Evolutionary conservation across 495 filamentous ascomycete genomes (phyloP).

Genomic region (Neurospora discreta): DNA sequence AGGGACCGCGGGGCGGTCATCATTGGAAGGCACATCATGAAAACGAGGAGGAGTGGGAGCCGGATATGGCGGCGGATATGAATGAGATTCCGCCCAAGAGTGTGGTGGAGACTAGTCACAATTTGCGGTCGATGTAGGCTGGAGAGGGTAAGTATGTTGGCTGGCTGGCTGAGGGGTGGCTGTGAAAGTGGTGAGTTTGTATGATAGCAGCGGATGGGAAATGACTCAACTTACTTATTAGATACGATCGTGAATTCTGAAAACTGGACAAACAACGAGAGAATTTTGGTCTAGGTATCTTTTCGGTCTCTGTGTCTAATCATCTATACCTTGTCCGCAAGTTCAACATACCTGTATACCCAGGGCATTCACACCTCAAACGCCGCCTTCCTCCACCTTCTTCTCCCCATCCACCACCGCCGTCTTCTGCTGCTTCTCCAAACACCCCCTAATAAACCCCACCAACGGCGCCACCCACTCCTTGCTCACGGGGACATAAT

Average conservation of each 20-base stretch:
- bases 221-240: too few relatives aligned
- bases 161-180: too few relatives aligned
- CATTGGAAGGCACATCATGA: neutral
- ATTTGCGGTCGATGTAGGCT: too few relatives aligned
- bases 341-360: too few relatives aligned
- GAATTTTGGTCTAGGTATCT: neutral
- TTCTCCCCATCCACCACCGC: neutral
- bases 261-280: neutral
- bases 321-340: too few relatives aligned
- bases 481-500: slow-evolving; percentile 76
- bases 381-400: neutral
- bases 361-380: neutral
- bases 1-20: neutral
- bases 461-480: slow-evolving; percentile 66
- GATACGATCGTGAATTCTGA: neutral
- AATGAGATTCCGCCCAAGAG: slow-evolving; percentile 2
- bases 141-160: too few relatives aligned
- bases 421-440: slow-evolving; percentile 18
- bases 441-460: slow-evolving; percentile 58
- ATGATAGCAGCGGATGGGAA: neutral
- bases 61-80: neutral
- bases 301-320: too few relatives aligned
- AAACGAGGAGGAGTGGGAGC: neutral
- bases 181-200: neutral
- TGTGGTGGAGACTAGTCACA: neutral